Conservation (phyloP, 1,139 yeast genomes). For the Candida neerlandica region DNA sequence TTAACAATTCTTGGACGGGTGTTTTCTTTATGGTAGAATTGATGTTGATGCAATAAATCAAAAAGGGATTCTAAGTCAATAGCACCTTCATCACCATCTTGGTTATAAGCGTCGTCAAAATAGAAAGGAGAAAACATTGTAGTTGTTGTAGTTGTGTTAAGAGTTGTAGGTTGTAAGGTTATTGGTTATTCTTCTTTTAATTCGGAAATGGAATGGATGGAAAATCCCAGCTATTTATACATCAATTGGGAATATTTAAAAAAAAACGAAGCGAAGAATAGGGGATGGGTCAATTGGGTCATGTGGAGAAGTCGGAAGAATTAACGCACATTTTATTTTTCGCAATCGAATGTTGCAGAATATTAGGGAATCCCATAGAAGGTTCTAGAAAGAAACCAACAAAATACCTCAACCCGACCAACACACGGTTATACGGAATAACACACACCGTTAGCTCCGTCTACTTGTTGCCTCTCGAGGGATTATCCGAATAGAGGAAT, state of each 20-base stretch:
- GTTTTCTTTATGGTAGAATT: constrained; percentile 13
- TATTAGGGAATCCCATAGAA: background rate
- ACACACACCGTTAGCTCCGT: too few species aligned
- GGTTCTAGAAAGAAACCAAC: constrained; percentile 3
- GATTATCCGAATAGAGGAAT: too few species aligned
- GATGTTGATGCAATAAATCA: constrained; percentile 16
- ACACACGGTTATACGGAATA: too few species aligned
- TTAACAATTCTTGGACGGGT: constrained; percentile 36
- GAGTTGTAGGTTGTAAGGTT: background rate
- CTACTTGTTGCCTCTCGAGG: too few species aligned
- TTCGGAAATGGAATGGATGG: too few species aligned
- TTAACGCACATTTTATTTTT: background rate
- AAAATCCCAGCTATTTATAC: too few species aligned
- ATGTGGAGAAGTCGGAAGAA: background rate
- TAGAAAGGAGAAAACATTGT: constrained; percentile 11
- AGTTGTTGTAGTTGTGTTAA: background rate
- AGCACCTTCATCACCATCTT: background rate
- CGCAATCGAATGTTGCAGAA: constrained; percentile 10
- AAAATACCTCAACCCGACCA: too few species aligned
- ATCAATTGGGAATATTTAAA: background rate
- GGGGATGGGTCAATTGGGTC: background rate
- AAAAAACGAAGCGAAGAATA: background rate
- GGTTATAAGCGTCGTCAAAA: background rate
- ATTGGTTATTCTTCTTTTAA: background rate
- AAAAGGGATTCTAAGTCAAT: constrained; percentile 14